Evolutionary conservation across 129 eudicot genomes (phyloP).

Genomic region (Kitagawia praeruptora): DNA sequence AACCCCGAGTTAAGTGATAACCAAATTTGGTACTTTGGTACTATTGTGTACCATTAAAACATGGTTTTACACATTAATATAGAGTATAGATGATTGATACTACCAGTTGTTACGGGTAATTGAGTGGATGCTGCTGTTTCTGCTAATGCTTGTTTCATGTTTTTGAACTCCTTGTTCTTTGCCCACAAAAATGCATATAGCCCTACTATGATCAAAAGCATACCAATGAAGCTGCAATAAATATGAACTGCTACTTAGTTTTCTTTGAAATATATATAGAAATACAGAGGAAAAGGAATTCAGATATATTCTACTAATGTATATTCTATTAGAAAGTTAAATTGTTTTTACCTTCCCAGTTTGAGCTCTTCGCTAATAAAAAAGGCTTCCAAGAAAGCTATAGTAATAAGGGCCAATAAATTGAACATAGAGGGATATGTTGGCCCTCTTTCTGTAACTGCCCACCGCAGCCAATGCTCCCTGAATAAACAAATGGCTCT

Average conservation of each 20-base stretch:
- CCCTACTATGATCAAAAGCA: slow-evolving; percentile 30
- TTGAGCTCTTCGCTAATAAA: slow-evolving; percentile 25
- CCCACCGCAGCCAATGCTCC: slow-evolving; percentile 42
- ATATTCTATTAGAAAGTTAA: too few species aligned
- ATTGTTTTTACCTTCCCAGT: slow-evolving; percentile 30
- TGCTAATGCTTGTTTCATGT: not conserved
- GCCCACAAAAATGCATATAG: slow-evolving; percentile 41
- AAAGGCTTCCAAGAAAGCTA: slow-evolving; percentile 32
- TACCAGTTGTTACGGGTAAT: not conserved
- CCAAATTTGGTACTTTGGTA: too few species aligned
- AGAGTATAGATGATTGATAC: too few species aligned
- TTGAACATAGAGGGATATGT: slow-evolving; percentile 56
- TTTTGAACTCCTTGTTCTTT: slow-evolving; percentile 20
- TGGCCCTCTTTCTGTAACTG: slow-evolving; percentile 34
- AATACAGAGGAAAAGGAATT: not conserved
- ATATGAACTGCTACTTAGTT: not conserved
- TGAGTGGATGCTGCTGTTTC: not conserved
- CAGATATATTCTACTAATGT: too few species aligned
- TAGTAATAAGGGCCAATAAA: slow-evolving; percentile 25
- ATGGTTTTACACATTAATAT: too few species aligned
- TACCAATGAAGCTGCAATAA: slow-evolving; percentile 38
- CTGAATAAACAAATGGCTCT: slow-evolving; percentile 10
- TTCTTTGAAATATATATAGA: not conserved
- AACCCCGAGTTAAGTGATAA: too few species aligned
- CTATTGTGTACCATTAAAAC: too few species aligned